Evolutionary conservation across 768 basidiomycete species (phyloP), one percentile per base, ranked within the genome.

Genomic region (Phanerodontia chrysosporium): DNA sequence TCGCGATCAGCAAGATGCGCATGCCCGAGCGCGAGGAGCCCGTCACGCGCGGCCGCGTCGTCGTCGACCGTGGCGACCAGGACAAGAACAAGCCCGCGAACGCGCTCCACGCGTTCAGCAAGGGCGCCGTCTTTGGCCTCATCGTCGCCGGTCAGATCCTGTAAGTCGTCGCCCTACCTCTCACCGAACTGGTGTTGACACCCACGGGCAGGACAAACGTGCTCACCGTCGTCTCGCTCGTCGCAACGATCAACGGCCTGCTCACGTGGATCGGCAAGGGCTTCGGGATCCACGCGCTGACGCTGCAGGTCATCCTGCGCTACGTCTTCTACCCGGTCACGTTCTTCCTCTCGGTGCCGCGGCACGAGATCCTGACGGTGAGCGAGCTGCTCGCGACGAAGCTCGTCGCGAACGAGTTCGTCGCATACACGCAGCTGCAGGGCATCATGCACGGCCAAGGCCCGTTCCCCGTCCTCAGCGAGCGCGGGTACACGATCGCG

Each of bases 301-400:
- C 92, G 2, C 78, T 97, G 24, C 85, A 95, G 69, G 83, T 95
- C 60, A 80, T 94, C 65, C 75, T 95, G 59, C 86, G 91, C 42
- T 95, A 97, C 75, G 71, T 95, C 64, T 89, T 90, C 76, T 95
- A 95, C 74, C 94, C 94, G 27, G 61, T 96, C 61, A 82, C 89
- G 1, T 93, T 93, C 78, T 84, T 93, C 76, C 74, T 85, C 60
- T 80, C 76, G 71, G 90, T 92, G 6, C 92, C 92, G 1, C 84
- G 84, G 36, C 61, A 66, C n/a, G 93, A 95, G 73, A 92, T 96
- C 64, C 77, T 95, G 49, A 79, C 77, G 32, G 91, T 96, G 35
- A 81, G 92, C 24, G 83, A 86, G 64, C 80, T 95, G 18, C 84
- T 96, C 62, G 92, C 89, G 18, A 89, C 86, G 29, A 96, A 96